Base-by-base conservation (phyloP, 768 basidiomycete genomes). In the Crassisporium funariophilum region DNA sequence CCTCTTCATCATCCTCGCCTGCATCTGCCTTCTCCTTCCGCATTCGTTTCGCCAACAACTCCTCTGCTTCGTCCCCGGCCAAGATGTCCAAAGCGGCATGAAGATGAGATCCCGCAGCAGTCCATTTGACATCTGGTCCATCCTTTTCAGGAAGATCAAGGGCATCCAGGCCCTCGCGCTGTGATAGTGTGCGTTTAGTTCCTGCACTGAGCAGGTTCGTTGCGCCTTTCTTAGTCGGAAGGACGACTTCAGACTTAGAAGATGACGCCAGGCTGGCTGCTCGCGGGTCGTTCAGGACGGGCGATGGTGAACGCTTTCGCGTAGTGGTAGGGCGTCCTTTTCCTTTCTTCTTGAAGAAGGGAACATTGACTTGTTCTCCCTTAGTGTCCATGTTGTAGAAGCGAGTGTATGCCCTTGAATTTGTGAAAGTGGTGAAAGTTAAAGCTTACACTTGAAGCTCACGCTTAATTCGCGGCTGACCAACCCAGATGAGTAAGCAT, bases 341-440 rank as follows among this genome's bases (percentile, higher is more conserved):
- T 31, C 87, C 84, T 57, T 76, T 77, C 58, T 75, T 78, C 71
- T 88, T 95, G 72, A 95, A 91, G 70, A 97, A 94, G 3, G 91
- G 84, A 0, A 95, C 91, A 37, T 75, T 81, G 11, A 77, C 58
- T 21, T 56, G 46, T 46, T 60, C 58, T 45, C 55, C 65, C 29
- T 61, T 52, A 38, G 70, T 66, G 29, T 73, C 62, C 75, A 77
- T 79, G 61, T 63, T 35, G 53, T 50, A 44, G 41, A 31, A 35
- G 19, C 20, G 21, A 50, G 40, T 25, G 39, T 42, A 43, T 17
- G 13, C 29, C 16, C 6, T 41, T 19, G 10, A 3, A 12, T 21
- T 39, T 12, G 7, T 29, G 24, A 31, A 31, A 3, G n/a, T n/a
- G n/a, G n/a, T n/a, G n/a, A n/a, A n/a, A n/a, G n/a, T n/a, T n/a